Conservation (phyloP, 441 rosid species). For the Iberis amara region DNA sequence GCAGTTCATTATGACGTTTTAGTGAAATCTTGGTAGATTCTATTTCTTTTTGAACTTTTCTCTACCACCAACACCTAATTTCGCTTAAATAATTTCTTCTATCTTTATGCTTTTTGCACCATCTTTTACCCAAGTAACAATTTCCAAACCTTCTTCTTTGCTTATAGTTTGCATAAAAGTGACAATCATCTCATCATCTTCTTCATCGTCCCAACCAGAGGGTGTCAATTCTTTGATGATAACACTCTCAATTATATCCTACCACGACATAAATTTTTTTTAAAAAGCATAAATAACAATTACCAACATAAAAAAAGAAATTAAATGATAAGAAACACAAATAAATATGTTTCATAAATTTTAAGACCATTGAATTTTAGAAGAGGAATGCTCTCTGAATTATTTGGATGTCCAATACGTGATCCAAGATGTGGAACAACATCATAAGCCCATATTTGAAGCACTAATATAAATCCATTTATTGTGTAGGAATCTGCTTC, state of each 20-base stretch:
- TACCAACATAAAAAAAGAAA: background rate
- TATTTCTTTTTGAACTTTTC: too few relatives aligned
- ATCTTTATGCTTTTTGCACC: background rate
- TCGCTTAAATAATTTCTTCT: too few relatives aligned
- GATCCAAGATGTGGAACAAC: background rate
- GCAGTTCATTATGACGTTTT: too few relatives aligned
- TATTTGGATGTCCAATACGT: constrained; percentile 6
- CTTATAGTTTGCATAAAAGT: background rate
- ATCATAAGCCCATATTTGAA: constrained; percentile 6
- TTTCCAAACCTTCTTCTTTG: background rate
- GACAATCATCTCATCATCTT: background rate
- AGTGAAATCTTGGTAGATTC: too few relatives aligned
- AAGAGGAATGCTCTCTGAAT: background rate
- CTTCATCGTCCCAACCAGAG: background rate
- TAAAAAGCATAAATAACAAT: background rate
- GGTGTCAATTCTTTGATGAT: background rate
- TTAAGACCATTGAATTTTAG: background rate
- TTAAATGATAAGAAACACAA: too few relatives aligned
- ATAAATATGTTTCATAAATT: background rate
- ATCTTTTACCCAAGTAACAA: background rate
- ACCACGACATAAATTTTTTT: background rate
- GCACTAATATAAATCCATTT: background rate
- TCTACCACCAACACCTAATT: too few relatives aligned
- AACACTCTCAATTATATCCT: background rate
- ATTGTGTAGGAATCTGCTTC: background rate